These are phyloP conservation scores for Sisymbrium altissimum DNA, from an alignment of 345 rosid genomes.

Conservation along the genomic window DNA sequence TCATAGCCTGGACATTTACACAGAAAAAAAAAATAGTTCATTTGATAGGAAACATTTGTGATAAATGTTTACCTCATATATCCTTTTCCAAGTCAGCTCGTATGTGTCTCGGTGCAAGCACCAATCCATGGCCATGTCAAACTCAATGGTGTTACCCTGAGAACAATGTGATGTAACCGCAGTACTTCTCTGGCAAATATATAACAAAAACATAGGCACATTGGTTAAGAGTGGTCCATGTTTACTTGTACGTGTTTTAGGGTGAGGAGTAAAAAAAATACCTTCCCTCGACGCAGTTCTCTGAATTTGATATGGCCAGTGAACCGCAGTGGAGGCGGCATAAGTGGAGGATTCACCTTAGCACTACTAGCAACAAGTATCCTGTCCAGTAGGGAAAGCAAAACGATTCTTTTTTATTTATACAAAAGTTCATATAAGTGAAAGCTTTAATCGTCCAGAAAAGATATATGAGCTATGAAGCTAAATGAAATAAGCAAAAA, in stretches of 20 bases:
- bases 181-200: conserved; percentile 49
- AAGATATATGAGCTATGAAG: too few species aligned
- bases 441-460: too few species aligned
- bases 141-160: conserved; percentile 76
- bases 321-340: conserved; percentile 42
- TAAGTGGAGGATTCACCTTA: conserved; percentile 39
- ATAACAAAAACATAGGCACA: neutral
- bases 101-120: conserved; percentile 41
- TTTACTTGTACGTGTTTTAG: neutral
- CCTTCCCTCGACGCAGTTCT: conserved; percentile 42
- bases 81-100: conserved; percentile 32
- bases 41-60: neutral
- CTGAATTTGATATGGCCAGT: conserved; percentile 54
- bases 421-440: too few species aligned
- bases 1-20: neutral
- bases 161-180: conserved; percentile 77
- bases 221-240: neutral
- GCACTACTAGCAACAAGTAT: conserved; percentile 57
- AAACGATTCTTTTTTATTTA: neutral
- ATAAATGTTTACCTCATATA: conserved; percentile 47
- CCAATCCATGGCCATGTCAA: conserved; percentile 84
- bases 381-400: conserved; percentile 38
- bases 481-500: too few species aligned
- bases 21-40: neutral
- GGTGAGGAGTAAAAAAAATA: conserved; percentile 12